phyloP scores from a whole-genome alignment of 1,284 basidiomycete species.

The Marasmius sp. region DNA sequence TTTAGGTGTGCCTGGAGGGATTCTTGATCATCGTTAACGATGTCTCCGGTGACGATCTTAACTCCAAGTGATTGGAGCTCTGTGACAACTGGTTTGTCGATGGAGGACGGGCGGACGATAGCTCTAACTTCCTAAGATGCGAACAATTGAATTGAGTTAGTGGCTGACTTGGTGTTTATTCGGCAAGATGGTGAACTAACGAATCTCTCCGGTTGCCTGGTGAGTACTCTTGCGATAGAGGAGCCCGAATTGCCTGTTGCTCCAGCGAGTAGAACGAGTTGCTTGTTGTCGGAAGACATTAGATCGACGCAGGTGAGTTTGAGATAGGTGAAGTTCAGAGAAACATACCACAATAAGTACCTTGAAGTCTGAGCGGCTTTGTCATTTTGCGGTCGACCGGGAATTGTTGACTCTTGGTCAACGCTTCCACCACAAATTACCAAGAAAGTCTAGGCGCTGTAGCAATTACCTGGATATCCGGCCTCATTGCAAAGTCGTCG shows the following conservation, averaged over 20 bases:
- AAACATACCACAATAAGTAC: too few species aligned
- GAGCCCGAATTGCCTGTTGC: not conserved
- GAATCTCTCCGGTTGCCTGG: not conserved
- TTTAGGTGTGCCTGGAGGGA: not conserved
- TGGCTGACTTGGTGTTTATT: not conserved
- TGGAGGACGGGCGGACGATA: slow-evolving; percentile 1
- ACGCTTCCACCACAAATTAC: too few species aligned
- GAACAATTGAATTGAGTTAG: too few species aligned
- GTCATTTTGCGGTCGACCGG: too few species aligned
- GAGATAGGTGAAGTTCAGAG: too few species aligned
- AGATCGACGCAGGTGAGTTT: too few species aligned
- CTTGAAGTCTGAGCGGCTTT: too few species aligned
- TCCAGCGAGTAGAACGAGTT: not conserved
- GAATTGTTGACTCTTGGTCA: too few species aligned
- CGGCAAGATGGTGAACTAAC: not conserved
- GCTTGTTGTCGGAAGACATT: not conserved
- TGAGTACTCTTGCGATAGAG: not conserved
- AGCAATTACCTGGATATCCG: too few species aligned
- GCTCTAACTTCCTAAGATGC: not conserved
- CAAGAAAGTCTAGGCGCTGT: too few species aligned
- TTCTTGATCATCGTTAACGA: not conserved
- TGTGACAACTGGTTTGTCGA: not conserved
- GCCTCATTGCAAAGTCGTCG: too few species aligned
- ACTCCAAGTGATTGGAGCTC: not conserved
- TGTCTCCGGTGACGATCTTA: not conserved